Evolutionary conservation across 768 basidiomycete genomes (phyloP), one percentile per base, ranked within the genome.

Genomic region (Boletus reticuloceps): DNA sequence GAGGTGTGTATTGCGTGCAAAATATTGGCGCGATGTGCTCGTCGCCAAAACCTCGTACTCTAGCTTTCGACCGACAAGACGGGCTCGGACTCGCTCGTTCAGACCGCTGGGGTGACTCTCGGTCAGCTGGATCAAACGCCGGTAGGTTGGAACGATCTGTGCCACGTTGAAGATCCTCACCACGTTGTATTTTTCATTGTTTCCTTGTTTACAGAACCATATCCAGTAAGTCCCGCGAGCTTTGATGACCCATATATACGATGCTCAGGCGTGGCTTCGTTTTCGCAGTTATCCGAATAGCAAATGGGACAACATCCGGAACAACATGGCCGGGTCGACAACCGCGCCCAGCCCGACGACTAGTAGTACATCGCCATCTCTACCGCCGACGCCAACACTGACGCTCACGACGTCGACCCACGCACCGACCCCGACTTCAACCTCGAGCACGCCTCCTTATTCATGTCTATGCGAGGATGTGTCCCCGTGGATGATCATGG

Each of bases 221-320:
- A 79, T 88, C 60, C 72, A 71, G 83, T 84, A 59, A 42, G 73
- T 57, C 46, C 5, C 10, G 13, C 34, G 1, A 40, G 42, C 13
- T 10, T 0, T 7, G 29, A 19, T 37, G 29, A 42, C 20, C 39
- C 5, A 39, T 39, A 3, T 43, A 6, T 43, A 7, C 11, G 12
- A 32, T 45, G 44, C 29, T 45, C 43, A 29, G 16, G 16, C 27
- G 43, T 37, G 36, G 36, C 29, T 16, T 17, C 31, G 9, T 32
- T 32, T 25, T 47, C 9, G 4, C 6, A 86, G 83, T 64, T 88
- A 74, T 71, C 86, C 86, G 8, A 74, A 80, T 62, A 86, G 84
- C 71, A 82, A 83, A 62, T 90, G 82, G 81, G 82, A 83, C 67
- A 89, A 89, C 67, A 79, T 89, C 60, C 77, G 78, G 25, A 79